These are phyloP conservation scores for Gregarina niphandrodes DNA, from an alignment of 169 alveolate species.

Conservation along the genomic window DNA sequence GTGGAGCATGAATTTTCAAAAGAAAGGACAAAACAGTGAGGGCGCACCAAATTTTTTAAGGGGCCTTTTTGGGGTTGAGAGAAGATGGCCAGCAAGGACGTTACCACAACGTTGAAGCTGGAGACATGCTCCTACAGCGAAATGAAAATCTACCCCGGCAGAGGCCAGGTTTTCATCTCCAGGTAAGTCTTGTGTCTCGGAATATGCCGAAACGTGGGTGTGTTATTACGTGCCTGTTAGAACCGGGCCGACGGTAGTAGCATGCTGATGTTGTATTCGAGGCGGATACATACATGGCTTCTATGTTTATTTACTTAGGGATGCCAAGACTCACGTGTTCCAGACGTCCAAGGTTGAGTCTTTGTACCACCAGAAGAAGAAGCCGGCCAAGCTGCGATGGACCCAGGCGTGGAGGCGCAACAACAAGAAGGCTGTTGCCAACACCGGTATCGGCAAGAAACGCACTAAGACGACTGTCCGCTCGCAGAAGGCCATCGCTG, in stretches of 20 bases:
- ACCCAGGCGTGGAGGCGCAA: constrained; percentile 44
- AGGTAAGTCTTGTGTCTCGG: too few species aligned
- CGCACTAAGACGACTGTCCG: constrained; percentile 17
- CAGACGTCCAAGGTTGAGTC: constrained; percentile 23
- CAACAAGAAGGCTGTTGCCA: constrained; percentile 30
- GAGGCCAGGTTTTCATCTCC: constrained; percentile 37
- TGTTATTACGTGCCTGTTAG: too few species aligned
- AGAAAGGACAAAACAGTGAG: too few species aligned
- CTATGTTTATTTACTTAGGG: too few species aligned
- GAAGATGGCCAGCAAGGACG: neutral
- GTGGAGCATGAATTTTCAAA: too few species aligned
- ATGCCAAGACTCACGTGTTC: constrained; percentile 41
- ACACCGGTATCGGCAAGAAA: constrained; percentile 17
- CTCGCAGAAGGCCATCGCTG: constrained; percentile 41
- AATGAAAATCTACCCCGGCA: constrained; percentile 46
- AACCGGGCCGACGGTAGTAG: too few species aligned
- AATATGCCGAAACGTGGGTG: too few species aligned
- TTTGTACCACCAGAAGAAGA: constrained; percentile 31
- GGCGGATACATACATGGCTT: too few species aligned
- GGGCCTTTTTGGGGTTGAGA: too few species aligned
- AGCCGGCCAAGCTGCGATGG: constrained; percentile 43
- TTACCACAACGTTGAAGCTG: constrained; percentile 18
- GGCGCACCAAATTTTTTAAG: too few species aligned
- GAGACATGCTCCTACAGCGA: constrained; percentile 42
- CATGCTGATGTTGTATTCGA: too few species aligned